Evolutionary conservation across 2,329 filamentous ascomycete species (phyloP), one percentile per base, ranked within the genome.

Genomic region (Sordariomycetes sp.): DNA sequence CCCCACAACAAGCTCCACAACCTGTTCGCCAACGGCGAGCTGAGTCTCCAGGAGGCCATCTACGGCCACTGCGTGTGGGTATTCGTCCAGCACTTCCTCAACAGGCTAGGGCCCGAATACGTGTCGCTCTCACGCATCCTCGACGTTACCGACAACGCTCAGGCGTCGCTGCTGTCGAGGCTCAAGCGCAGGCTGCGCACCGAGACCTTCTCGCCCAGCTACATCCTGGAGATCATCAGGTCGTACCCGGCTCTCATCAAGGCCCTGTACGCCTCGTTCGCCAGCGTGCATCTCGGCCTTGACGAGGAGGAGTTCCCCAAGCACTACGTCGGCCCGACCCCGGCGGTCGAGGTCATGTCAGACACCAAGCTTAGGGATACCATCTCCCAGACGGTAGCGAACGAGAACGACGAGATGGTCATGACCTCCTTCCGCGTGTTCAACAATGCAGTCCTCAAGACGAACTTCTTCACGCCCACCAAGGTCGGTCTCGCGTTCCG

Each of bases 401-500:
- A 96, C 68, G 93, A 99, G 75, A 92, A 99, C 73, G 91, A 99
- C 69, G 88, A 93, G 70, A 95, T 97, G 86, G 94, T 99, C 65
- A 95, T 99, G 90, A 90, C 86, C 50, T 90, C 92, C 18, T 97
- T 99, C 83, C 86, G 90, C 58, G 86, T 94, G 62, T 99, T 99
- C 84, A 99, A 99, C 78, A 86, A 83, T 59, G 85, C 89, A 53
- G 86, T 97, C 53, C 80, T 97, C 64, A 99, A 97, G 83, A 99
- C 94, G 65, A 99, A 99, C 78, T 97, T 95, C 79, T 87, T 85
- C 70, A 99, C 94, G 0, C 94, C 94, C 0, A 99, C 94, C 63
- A 99, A 99, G 80, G 93, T 99, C 46, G 94, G 94, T 11, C 81
- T 99, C 65, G 96, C 91, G 76, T 99, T 99, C 84, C 89, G 94